phyloP scores from a whole-genome alignment of 2,329 filamentous ascomycete species.

The Aspergillus bombycis region DNA sequence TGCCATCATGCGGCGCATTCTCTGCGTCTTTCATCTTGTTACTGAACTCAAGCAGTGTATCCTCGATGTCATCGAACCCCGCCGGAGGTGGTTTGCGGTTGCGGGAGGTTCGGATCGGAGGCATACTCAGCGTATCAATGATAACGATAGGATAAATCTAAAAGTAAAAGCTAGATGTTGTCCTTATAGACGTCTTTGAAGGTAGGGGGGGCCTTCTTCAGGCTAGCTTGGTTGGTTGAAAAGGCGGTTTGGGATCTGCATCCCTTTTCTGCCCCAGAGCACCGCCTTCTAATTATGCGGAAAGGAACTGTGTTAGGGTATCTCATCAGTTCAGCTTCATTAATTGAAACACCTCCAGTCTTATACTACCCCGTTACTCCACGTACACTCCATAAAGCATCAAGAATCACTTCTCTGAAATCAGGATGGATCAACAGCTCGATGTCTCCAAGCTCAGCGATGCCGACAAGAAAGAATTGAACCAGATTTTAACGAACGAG shows the following conservation, averaged over 20 bases:
- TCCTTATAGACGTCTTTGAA: neutral
- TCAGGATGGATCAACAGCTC: constrained; percentile 48
- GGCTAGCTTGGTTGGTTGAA: neutral
- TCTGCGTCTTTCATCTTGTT: constrained; percentile 80
- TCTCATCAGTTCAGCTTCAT: neutral
- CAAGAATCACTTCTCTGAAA: neutral
- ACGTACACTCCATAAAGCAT: neutral
- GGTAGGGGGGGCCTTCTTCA: neutral
- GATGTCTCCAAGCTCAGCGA: constrained; percentile 77
- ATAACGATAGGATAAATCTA: constrained; percentile 1
- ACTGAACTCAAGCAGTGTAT: constrained; percentile 67
- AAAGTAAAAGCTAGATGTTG: neutral
- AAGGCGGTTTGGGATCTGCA: neutral
- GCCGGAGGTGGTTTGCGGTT: constrained; percentile 67
- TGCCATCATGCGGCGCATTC: constrained; percentile 76
- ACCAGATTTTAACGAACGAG: constrained; percentile 83
- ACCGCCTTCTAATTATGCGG: constrained; percentile 15
- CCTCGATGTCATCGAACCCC: constrained; percentile 70
- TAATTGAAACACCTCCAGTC: neutral
- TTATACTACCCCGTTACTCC: neutral
- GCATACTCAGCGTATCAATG: constrained; percentile 51
- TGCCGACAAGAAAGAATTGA: constrained; percentile 83
- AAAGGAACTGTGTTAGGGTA: neutral
- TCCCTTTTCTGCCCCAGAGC: constrained; percentile 9
- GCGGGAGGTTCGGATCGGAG: constrained; percentile 61